Base-by-base conservation (phyloP, 257 asterid species). In the Ehretia macrophylla region DNA sequence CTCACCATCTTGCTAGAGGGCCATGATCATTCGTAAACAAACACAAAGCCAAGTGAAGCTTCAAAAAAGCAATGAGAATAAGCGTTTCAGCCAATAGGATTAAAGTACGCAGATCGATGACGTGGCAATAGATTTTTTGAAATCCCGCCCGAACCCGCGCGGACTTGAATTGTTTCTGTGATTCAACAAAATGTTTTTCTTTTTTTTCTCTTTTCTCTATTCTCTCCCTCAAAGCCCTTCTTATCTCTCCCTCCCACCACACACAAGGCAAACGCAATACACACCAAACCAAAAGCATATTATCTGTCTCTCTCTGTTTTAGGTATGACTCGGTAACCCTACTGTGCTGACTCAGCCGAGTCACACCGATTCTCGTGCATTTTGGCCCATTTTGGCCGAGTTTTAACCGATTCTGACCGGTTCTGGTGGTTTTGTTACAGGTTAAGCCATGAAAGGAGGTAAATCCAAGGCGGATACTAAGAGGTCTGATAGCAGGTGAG, bases 71-170 rank as follows among this genome's bases (percentile, higher is more conserved):
- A 32, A 59, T 18, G 3, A 14, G 19, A 8, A 58, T 47, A 57
- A 54, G 39, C 58, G 2, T 17, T 8, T 8, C 1, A 27, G 8
- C 79, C 79, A 79, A 48, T 72, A 0, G 35, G 71, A 17, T 16
- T 40, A 8, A 1, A 9, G 1, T 45, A 35, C 78, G 8, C 60
- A 78, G 97, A 89, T 86, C 78, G 75, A 16, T 80, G 94, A 84
- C 78, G 73, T 67, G 94, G 83, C 63, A 8, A 23, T 10, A 22
- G 27, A 20, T 17, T 71, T 70, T 75, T 83, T 76, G 94, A 79
- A 83, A 82, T 89, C 95, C 97, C 97, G 97, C 97, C 95, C 81
- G 84, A 89, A 86, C 83, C 76, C 57, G 58, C 63, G 56, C 97
- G 94, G 97, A 80, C 97, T 86, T 88, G 86, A 85, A 85, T 75